Evolutionary conservation across 2,329 filamentous ascomycete species (phyloP).

Genomic region (Exophiala sideris): DNA sequence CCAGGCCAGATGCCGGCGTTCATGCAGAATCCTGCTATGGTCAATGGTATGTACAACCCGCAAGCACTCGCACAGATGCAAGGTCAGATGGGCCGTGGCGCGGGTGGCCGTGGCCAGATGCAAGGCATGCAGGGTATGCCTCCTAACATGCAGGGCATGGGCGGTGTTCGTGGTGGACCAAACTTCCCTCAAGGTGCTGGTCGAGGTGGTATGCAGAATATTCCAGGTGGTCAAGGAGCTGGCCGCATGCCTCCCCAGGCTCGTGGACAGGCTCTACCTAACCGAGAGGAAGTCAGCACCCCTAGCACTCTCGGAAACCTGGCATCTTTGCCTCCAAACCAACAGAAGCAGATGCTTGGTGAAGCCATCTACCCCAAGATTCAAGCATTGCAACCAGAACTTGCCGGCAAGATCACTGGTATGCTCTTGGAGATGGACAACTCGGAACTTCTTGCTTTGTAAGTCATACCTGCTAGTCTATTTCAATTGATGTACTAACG

Average conservation of each 20-base stretch:
- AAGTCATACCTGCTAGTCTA: constrained; percentile 54
- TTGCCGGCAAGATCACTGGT: constrained; percentile 98
- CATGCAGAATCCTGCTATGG: constrained; percentile 62
- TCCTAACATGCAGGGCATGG: constrained; percentile 60
- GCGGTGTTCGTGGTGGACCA: constrained; percentile 47
- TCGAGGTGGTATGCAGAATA: constrained; percentile 43
- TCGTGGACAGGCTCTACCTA: constrained; percentile 35
- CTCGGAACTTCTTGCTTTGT: constrained; percentile 87
- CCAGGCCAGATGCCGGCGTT: constrained; percentile 63
- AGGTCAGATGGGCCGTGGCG: constrained; percentile 65
- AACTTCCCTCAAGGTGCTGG: constrained; percentile 42
- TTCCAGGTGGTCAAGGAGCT: constrained; percentile 38
- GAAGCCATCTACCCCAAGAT: constrained; percentile 99
- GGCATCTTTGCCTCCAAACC: constrained; percentile 56
- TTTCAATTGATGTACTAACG: constrained; percentile 25
- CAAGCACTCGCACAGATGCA: constrained; percentile 60
- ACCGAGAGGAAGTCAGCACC: constrained; percentile 35
- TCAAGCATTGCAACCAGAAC: constrained; percentile 84
- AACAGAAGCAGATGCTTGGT: constrained; percentile 98
- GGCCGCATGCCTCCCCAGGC: constrained; percentile 37
- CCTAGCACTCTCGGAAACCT: constrained; percentile 53
- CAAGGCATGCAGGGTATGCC: constrained; percentile 70
- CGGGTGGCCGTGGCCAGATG: constrained; percentile 66
- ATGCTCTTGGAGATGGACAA: constrained; percentile 99
- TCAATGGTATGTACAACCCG: constrained; percentile 66